These are phyloP conservation scores for Rosa persica DNA, from an alignment of 306 rosid species.

Conservation along the genomic window DNA sequence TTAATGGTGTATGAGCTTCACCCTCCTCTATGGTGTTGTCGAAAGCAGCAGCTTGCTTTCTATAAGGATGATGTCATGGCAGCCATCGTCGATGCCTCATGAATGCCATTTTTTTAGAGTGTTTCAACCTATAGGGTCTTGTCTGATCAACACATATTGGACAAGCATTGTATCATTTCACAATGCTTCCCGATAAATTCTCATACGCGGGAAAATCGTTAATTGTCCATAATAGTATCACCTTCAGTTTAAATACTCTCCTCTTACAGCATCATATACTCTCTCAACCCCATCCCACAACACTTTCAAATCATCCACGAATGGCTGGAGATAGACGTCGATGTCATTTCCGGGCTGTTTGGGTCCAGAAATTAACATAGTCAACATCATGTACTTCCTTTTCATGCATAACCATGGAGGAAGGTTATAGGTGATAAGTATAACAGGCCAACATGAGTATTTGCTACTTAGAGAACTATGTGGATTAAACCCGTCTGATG, in stretches of 20 bases:
- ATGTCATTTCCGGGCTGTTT: background rate
- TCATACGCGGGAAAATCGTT: constrained; percentile 10
- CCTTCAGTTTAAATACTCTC: background rate
- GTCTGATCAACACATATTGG: background rate
- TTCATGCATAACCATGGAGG: background rate
- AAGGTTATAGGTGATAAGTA: background rate
- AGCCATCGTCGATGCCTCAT: background rate
- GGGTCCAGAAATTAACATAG: too few relatives aligned
- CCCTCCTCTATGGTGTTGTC: background rate
- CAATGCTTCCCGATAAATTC: background rate
- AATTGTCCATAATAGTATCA: background rate
- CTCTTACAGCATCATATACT: background rate
- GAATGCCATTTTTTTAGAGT: too few relatives aligned
- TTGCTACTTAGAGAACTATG: background rate
- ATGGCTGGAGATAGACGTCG: background rate
- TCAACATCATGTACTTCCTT: background rate
- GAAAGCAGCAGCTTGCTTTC: background rate
- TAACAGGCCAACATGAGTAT: background rate
- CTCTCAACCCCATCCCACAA: background rate
- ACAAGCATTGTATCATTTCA: background rate
- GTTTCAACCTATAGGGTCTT: too few relatives aligned
- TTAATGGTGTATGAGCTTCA: background rate
- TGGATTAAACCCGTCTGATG: background rate
- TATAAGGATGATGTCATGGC: background rate
- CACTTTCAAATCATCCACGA: constrained; percentile 2